Base-by-base conservation (phyloP, 2,329 filamentous ascomycete genomes). In the Stemphylium beticola region DNA sequence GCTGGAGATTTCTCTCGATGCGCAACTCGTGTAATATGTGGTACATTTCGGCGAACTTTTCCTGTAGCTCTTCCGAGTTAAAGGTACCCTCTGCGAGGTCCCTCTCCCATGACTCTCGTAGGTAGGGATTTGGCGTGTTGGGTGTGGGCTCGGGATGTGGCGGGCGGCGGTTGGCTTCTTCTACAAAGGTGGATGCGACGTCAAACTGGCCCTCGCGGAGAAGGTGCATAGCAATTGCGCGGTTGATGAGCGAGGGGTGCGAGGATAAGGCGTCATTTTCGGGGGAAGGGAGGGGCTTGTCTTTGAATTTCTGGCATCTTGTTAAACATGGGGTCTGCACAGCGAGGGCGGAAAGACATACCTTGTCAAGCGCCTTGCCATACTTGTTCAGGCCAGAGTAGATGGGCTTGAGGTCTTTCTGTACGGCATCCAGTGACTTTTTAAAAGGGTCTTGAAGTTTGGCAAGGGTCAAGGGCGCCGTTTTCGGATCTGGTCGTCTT, bases 141-240 rank as follows among this genome's bases (percentile, higher is more conserved):
- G 67, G 53, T 20, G 73, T 72, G 42, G 76, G 66, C 55, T 75
- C 72, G 55, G 61, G 76, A 62, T 73, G 70, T 22, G 76, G 74
- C 34, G 79, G 78, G 55, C 79, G 77, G 20, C 78, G 73, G 49
- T 79, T 76, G 26, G 84, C 85, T 79, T 98, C 95, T 12, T 83
- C 79, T 43, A 96, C 85, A 66, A 99, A 97, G 1, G 88, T 92
- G 14, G 88, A 87, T 11, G 93, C 93, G 2, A 96, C 93, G 18
- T 83, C 83, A 75, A 99, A 99, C 71, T 96, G 90, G 43, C 95
- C 95, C 77, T 98, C 93, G 36, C 95, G 90, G 34, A 99, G 83
- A 18, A 99, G 84, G 72, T 99, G 95, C 92, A 98, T 97, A 9
- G 91, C 91, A 65, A 99, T 96, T 6, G 95, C 93, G 52, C 93